Conservation (phyloP, 1,284 basidiomycete genomes). For the Austroboletus niveus region DNA sequence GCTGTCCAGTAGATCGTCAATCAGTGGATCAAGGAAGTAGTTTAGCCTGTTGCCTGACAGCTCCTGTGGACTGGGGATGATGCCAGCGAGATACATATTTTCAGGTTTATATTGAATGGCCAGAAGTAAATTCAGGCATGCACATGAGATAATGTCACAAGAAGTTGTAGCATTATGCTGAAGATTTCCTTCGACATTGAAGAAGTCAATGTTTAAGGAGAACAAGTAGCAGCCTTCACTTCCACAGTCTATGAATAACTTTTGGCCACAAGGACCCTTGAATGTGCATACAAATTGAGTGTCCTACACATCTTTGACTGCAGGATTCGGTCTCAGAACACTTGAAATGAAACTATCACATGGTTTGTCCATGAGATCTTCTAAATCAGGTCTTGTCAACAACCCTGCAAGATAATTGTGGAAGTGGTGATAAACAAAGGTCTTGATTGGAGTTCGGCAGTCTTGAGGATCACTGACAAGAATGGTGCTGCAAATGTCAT, state of each 20-base stretch:
- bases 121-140: neutral
- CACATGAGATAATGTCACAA: neutral
- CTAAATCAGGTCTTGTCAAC: neutral
- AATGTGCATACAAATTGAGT: neutral
- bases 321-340: neutral
- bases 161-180: neutral
- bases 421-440: neutral
- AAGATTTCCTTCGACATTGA: neutral
- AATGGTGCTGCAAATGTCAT: neutral
- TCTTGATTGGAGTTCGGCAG: neutral
- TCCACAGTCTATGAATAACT: neutral
- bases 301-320: neutral
- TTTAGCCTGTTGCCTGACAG: constrained; percentile 28
- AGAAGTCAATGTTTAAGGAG: neutral
- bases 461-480: neutral
- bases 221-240: neutral
- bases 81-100: constrained; percentile 31
- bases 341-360: neutral
- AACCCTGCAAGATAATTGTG: neutral
- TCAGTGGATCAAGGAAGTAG: constrained; percentile 24
- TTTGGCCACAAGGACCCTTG: neutral
- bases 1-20: constrained; percentile 25
- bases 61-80: constrained; percentile 26
- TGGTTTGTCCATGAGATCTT: neutral
- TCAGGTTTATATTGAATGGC: constrained; percentile 26